Base-by-base conservation (phyloP, 2,329 filamentous ascomycete genomes). In the Cladosporium sp. region DNA sequence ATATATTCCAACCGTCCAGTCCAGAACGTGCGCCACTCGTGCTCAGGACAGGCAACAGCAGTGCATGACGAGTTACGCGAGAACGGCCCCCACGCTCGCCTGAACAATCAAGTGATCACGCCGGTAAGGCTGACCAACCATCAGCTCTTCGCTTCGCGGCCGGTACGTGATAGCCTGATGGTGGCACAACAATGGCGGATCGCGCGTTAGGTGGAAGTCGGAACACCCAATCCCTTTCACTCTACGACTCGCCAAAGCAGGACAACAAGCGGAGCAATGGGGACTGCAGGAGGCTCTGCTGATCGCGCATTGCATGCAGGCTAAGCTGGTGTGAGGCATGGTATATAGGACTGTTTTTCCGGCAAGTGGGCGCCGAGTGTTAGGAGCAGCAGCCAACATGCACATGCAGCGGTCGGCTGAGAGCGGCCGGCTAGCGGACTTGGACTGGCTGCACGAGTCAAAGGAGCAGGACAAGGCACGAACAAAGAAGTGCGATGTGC, bases 61-160 rank as follows among this genome's bases (percentile, higher is more conserved):
- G n/a, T n/a, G n/a, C 9, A 36, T 9, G 30, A 22, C n/a, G n/a
- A n/a, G n/a, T 5, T 49, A 36, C 25, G 47, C 17, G 43, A 47
- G 43, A n/a, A 9, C 39, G 11, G 15, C 47, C 47, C 47, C 47
- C 47, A 50, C 47, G 47, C 47, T 36, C 45, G 17, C 47, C 47
- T 50, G 25, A 37, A 50, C 30, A 50, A 37, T 37, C 47, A 50
- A 50, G 47, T 50, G 47, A 50, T 36, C 47, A 50, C 47, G 30
- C 47, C 47, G 30, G 47, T 50, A 50, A 50, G 47, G 47, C 47
- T 50, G 47, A 50, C 47, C 47, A 50, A 50, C 47, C 30, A 50
- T 45, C 22, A 45, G 42, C 42, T 45, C 25, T n/a, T 30, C 22
- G 22, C 42, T 25, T 45, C 42, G 22, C 42, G 28, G 45, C 30